These are phyloP conservation scores for Vigna mungo DNA, from an alignment of 306 rosid species.

Conservation along the genomic window DNA sequence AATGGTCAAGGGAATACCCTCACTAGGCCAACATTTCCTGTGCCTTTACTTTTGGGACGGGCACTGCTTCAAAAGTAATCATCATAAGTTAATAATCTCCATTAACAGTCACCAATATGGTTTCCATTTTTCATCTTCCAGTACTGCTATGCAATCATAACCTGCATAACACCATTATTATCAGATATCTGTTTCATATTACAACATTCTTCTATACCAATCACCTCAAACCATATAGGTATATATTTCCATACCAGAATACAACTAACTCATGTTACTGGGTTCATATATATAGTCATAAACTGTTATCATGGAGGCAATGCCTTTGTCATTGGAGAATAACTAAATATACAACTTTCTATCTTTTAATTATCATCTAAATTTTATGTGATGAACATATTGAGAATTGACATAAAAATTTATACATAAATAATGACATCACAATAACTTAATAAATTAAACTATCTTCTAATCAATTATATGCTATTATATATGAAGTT, in stretches of 20 bases:
- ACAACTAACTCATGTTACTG: not conserved
- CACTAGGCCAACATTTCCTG: slow-evolving; percentile 42
- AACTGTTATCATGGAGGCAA: slow-evolving; percentile 35
- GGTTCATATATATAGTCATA: not conserved
- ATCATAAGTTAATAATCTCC: slow-evolving; percentile 49
- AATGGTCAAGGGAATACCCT: slow-evolving; percentile 47
- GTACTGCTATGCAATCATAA: slow-evolving; percentile 27
- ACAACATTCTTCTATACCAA: slow-evolving; percentile 40
- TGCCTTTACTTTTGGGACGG: slow-evolving; percentile 43
- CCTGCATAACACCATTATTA: slow-evolving; percentile 33
- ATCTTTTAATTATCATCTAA: too few species aligned
- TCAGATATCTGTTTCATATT: not conserved
- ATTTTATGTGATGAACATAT: too few species aligned
- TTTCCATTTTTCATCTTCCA: slow-evolving; percentile 26
- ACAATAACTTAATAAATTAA: too few species aligned
- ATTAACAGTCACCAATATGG: slow-evolving; percentile 36
- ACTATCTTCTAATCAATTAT: too few species aligned
- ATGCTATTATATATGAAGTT: too few species aligned
- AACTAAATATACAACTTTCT: too few species aligned
- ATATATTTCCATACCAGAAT: too few species aligned
- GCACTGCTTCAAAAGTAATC: slow-evolving; percentile 43
- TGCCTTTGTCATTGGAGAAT: slow-evolving; percentile 25
- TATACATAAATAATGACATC: too few species aligned
- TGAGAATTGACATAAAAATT: too few species aligned
- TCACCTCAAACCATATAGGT: slow-evolving; percentile 19